Evolutionary conservation across 345 rosid species (phyloP), one percentile per base, ranked within the genome.

Genomic region (Anacardium occidentale): DNA sequence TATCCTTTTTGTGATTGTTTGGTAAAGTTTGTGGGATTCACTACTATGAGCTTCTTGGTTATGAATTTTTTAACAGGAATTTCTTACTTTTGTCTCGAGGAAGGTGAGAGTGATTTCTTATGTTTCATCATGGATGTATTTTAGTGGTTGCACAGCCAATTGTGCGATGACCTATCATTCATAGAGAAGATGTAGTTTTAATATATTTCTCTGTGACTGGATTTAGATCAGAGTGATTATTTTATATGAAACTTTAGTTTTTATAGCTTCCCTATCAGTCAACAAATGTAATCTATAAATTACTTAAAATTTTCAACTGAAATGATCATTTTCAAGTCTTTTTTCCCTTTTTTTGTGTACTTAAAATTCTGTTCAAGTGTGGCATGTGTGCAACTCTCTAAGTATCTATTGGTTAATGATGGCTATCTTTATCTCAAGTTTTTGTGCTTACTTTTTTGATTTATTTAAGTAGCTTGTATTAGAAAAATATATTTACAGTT

Each of bases 391-490:
- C 18, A 32, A 57, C 21, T 59, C 21, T 59, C 17, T 11, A 25
- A 11, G 26, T n/a, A 32, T 6, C 24, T 24, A 57, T 12, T n/a
- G 1, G 9, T 47, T 11, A 58, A 45, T 70, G 5, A 58, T 24
- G 52, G 24, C 64, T 29, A 25, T 71, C 11, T 51, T 71, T 26
- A 32, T 71, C 56, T 72, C 6, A 53, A 52, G 22, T 42, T 32
- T 37, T 56, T 58, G 25, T 32, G 14, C 44, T 56, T 67, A 25
- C 64, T 51, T 56, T 29, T 37, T 9, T 20, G 40, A 37, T 51
- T 57, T 59, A 54, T 42, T 45, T 73, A 57, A 64, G 14, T 40
- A 56, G 11, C 29, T 72, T 25, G 17, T 65, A 73, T 68, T n/a
- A 21, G 45, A 34, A 45, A n/a, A 40, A 48, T 55, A n/a, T 15